Evolutionary conservation across 768 basidiomycete genomes (phyloP).

Genomic region (Boletus eberwhitei): DNA sequence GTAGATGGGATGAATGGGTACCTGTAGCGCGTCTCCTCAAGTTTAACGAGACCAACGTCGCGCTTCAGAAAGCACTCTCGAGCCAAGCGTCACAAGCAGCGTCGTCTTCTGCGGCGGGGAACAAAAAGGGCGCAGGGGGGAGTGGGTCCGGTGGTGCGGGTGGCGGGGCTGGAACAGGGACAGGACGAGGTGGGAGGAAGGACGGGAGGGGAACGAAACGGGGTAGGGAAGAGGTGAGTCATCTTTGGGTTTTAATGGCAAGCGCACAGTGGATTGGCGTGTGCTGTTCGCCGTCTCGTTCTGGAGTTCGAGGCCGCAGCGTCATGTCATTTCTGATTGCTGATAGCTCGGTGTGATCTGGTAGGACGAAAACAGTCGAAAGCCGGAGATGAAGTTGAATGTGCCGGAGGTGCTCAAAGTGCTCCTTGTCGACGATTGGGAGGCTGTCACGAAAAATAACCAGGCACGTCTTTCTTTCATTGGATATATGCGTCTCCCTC

Average conservation of each 20-base stretch:
- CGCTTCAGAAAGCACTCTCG: slow-evolving; percentile 68
- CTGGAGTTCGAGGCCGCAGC: too few species aligned
- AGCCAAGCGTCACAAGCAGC: slow-evolving; percentile 43
- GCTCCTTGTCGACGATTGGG: slow-evolving; percentile 95
- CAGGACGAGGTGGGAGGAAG: slow-evolving; percentile 42
- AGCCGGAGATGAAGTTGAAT: slow-evolving; percentile 86
- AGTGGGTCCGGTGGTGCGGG: slow-evolving; percentile 28
- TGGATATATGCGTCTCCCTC: neutral
- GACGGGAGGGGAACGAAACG: slow-evolving; percentile 69
- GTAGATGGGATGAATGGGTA: slow-evolving; percentile 56
- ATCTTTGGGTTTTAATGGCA: neutral
- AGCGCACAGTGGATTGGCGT: neutral
- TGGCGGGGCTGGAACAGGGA: slow-evolving; percentile 23
- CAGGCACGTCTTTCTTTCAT: slow-evolving; percentile 49
- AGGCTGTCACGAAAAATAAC: slow-evolving; percentile 90
- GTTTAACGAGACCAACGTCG: slow-evolving; percentile 75
- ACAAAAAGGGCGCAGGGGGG: slow-evolving; percentile 23
- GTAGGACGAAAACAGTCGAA: slow-evolving; percentile 73
- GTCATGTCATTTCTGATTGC: neutral
- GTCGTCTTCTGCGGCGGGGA: slow-evolving; percentile 32
- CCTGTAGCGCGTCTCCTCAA: slow-evolving; percentile 78
- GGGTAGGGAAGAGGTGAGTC: slow-evolving; percentile 67
- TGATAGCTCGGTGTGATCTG: neutral
- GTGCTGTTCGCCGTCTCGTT: neutral
- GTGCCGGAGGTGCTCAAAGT: slow-evolving; percentile 90